Percentiles rank a stretch among this genome's conserved stretches.
phyloP scores from a whole-genome alignment of 78 protist genomes.

The slime mould (Dictyostelium discoideum) region DNA sequence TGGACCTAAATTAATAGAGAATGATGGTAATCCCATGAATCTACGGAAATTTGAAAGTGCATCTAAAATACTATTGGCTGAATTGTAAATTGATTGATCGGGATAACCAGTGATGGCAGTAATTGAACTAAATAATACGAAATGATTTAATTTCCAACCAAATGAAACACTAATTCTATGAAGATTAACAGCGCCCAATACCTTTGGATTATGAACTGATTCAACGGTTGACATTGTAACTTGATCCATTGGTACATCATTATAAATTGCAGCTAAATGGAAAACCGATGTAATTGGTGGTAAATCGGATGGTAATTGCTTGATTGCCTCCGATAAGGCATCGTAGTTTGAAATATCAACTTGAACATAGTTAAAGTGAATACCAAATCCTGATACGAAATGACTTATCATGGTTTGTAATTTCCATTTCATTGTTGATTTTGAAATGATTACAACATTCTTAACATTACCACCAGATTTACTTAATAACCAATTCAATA shows the following conservation, averaged over 20 bases:
- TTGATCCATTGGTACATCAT: constrained; percentile 39
- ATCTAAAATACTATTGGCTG: constrained; percentile 85
- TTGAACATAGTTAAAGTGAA: not conserved
- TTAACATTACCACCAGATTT: not conserved
- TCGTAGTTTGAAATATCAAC: constrained; percentile 23
- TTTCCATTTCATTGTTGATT: constrained; percentile 16
- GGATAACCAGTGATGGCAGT: constrained; percentile 60
- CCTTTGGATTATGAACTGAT: constrained; percentile 70
- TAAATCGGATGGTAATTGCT: not conserved
- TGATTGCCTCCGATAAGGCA: not conserved
- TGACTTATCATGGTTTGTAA: not conserved
- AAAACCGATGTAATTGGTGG: constrained; percentile 68
- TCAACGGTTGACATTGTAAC: not conserved
- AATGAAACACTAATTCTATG: constrained; percentile 15
- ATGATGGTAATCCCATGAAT: constrained; percentile 34
- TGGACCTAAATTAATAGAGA: constrained; percentile 80
- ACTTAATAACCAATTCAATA: constrained; percentile 27
- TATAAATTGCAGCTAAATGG: constrained; percentile 75
- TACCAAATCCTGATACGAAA: not conserved
- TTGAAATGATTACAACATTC: constrained; percentile 32
- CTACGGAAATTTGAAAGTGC: constrained; percentile 48
- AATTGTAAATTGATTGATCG: constrained; percentile 81
- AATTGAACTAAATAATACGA: constrained; percentile 78
- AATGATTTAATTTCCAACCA: constrained; percentile 45
- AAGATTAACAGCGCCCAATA: constrained; percentile 74